Base-by-base conservation (phyloP, 2,329 filamentous ascomycete genomes). In the Rosellinia necatrix region DNA sequence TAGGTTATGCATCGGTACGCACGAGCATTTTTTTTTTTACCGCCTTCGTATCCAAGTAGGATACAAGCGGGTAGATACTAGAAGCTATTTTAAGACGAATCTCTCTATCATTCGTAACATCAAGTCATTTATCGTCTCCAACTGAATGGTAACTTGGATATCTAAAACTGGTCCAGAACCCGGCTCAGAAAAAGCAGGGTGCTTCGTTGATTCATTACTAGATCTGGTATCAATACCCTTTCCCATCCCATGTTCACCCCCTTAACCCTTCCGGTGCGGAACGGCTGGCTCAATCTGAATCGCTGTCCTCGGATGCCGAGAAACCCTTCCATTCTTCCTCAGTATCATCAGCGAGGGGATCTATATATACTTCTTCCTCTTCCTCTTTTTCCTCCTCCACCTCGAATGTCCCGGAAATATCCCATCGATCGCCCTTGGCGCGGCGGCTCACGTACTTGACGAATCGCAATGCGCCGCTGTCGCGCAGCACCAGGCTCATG, bases 361-460 rank as follows among this genome's bases (percentile, higher is more conserved):
- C 73, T 7, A 71, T 72, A 1, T 68, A 66, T 0, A 72, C 74
- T 0, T 74, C 72, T 0, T 71, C 70, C 0, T 72, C 70, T 2
- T 72, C 71, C 5, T 74, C 78, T 1, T 81, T 81, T 32, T 77
- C 71, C 56, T 84, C 81, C 60, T 82, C 81, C 27, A 96, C 87
- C 21, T 88, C 90, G 71, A 90, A 91, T 29, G 86, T 85, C 0
- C 86, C 94, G 42, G 85, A 88, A 46, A 97, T 80, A 75, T 99
- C 94, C 91, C 92, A 97, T 38, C 94, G 82, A 74, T 97, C 94
- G 1, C 94, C 94, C 68, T 84, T 84, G 6, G 94, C 94, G 47
- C 81, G 84, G 57, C 81, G 81, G 73, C 89, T 96, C 19, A 99
- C 89, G 72, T 97, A 99, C 78, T 97, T 99, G 68, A 97, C 92